Conservation (phyloP, 495 filamentous ascomycete genomes). For the Cercophora samala region DNA sequence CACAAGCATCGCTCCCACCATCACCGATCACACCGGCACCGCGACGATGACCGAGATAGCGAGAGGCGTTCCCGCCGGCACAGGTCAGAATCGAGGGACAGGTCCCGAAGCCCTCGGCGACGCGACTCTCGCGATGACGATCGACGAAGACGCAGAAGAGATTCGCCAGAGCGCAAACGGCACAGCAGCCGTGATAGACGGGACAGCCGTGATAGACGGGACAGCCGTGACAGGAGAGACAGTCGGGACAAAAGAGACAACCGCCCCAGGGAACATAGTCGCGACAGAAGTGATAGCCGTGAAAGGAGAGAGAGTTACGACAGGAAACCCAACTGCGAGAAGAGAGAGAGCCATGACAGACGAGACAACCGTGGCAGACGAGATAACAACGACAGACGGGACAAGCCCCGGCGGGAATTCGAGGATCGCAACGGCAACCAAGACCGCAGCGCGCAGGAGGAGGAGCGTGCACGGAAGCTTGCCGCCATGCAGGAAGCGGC, state of each 20-base stretch:
- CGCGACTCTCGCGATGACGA: constrained; percentile 36
- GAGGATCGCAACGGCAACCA: constrained; percentile 17
- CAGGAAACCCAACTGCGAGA: constrained; percentile 10
- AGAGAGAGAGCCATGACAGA: constrained; percentile 18
- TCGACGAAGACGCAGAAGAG: constrained; percentile 30
- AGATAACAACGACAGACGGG: constrained; percentile 27
- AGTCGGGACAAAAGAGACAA: constrained; percentile 12
- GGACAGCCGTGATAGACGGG: constrained; percentile 12
- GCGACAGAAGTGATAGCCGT: constrained; percentile 7
- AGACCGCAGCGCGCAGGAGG: constrained; percentile 11
- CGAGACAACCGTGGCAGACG: constrained; percentile 10
- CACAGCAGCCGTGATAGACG: constrained; percentile 20
- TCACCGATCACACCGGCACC: constrained; percentile 46
- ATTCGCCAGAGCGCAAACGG: constrained; percentile 30
- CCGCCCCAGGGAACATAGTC: constrained; percentile 1
- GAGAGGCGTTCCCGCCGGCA: constrained; percentile 36
- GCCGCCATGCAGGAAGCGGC: constrained; percentile 88
- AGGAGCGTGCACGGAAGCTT: constrained; percentile 64
- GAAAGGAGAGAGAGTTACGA: background rate
- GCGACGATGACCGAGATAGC: constrained; percentile 27
- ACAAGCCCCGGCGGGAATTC: constrained; percentile 31
- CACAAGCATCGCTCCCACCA: constrained; percentile 52
- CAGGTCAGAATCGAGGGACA: constrained; percentile 41
- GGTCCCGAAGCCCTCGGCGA: constrained; percentile 32
- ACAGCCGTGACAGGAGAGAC: constrained; percentile 9